Evolutionary conservation across 129 eudicot species (phyloP), one percentile per base, ranked within the genome.

Genomic region (Flaveria trinervia): DNA sequence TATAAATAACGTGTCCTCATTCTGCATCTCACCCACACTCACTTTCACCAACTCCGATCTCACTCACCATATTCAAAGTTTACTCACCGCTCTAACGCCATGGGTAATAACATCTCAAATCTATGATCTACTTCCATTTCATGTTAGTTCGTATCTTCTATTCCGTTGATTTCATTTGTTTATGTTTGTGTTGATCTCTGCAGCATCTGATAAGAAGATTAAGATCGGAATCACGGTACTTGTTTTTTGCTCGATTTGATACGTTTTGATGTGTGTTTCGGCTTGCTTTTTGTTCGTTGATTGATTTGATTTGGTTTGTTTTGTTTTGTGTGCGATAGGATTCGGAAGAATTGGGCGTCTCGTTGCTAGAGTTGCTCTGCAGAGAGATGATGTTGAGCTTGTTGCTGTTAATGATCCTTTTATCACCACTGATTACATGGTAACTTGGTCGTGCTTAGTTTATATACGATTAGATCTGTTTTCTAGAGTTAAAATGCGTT

Each of bases 161-260:
- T 36, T 25, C 70, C 11, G 68, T 49, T 79, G 9, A 45, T 7
- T 48, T 54, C 0, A 26, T 33, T 7, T 25, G 50, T 11, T 45
- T 15, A 70, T 52, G 25, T 50, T 64, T 17, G 2, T 59, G 9
- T 68, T 14, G 16, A 48, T 46, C 22, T 70, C 41, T 76, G 68
- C 75, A 83, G 88, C 73, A 46, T 52, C 81, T 74, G 88, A 77
- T 22, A 85, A 85, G 84, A 92, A 92, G 92, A 84, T 93, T 79
- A 93, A 86, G 93, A 93, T 93, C 79, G 96, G 98, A 77, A 93
- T 93, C 85, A 93, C 83, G 98, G 98, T 93, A 82, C 13, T 44
- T 22, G 11, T n/a, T 83, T 15, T 5, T 5, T 45, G 66, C 18
- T 9, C 13, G 16, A 12, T 55, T 57, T 3, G 7, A n/a, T 57